Evolutionary conservation across 805 yeast species (phyloP).

Genomic region (Wickerhamiella kurtzmanii): DNA sequence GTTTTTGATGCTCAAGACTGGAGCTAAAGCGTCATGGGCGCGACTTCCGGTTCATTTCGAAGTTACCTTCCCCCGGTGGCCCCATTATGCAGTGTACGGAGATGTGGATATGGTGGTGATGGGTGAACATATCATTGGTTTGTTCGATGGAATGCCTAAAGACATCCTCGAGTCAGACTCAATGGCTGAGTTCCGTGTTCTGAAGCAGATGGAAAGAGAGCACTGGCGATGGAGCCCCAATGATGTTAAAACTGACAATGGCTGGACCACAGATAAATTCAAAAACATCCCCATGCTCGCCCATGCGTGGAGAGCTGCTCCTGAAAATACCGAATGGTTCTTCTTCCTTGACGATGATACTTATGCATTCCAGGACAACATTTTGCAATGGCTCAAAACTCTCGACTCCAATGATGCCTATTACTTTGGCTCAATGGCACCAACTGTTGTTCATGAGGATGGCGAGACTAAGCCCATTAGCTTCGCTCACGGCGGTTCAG

Average conservation of each 20-base stretch:
- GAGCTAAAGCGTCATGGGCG: conserved; percentile 25
- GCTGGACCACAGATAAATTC: conserved; percentile 28
- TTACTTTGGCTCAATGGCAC: conserved; percentile 21
- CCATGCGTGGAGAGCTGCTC: conserved; percentile 23
- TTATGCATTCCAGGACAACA: conserved; percentile 21
- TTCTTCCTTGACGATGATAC: conserved; percentile 27
- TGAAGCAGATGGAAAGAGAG: conserved; percentile 16
- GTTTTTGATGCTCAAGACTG: conserved; percentile 27
- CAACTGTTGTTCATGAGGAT: conserved; percentile 7
- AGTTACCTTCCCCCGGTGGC: conserved; percentile 25
- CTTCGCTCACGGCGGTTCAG: conserved; percentile 31
- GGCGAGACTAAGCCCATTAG: conserved; percentile 7
- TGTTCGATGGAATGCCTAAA: conserved; percentile 18
- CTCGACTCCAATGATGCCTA: conserved; percentile 20
- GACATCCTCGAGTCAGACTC: conserved; percentile 11
- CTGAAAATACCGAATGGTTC: conserved; percentile 24
- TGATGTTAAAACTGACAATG: conserved; percentile 12
- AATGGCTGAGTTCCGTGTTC: conserved; percentile 19
- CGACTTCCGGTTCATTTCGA: conserved; percentile 27
- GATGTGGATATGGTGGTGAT: conserved; percentile 24
- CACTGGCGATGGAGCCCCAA: conserved; percentile 16
- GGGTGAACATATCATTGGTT: conserved; percentile 25
- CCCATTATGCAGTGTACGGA: conserved; percentile 25
- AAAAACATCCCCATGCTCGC: conserved; percentile 28
- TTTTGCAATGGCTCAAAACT: conserved; percentile 17